These are phyloP conservation scores for Mrakia hoshinonis DNA, from an alignment of 768 basidiomycete species.

Conservation along the genomic window DNA sequence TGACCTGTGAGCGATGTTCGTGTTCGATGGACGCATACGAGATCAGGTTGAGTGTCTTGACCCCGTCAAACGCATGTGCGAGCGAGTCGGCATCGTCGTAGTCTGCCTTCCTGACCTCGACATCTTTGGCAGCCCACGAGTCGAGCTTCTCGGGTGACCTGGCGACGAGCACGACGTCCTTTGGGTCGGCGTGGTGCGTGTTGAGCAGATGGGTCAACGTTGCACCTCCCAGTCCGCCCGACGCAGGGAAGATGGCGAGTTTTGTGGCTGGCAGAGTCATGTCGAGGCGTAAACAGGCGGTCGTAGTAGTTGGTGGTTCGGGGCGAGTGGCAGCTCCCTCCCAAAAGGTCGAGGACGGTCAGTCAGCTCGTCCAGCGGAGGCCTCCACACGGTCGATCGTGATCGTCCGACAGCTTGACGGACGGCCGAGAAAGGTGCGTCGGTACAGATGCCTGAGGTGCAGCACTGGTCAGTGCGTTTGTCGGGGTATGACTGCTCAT, in stretches of 20 bases:
- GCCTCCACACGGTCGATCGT: too few relatives aligned
- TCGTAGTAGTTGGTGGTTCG: too few relatives aligned
- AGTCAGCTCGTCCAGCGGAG: too few relatives aligned
- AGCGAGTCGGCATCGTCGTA: slow-evolving; percentile 21
- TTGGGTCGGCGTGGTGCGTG: neutral
- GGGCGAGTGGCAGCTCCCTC: too few relatives aligned
- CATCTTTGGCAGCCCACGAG: neutral
- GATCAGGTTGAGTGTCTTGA: slow-evolving; percentile 27
- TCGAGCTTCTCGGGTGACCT: neutral
- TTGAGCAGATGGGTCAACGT: slow-evolving; percentile 19
- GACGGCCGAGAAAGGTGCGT: too few relatives aligned
- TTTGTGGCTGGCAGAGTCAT: neutral
- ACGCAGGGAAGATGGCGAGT: slow-evolving; percentile 31
- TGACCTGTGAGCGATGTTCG: slow-evolving; percentile 27
- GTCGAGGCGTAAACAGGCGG: neutral
- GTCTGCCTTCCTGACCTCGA: slow-evolving; percentile 15
- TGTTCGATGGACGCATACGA: slow-evolving; percentile 24
- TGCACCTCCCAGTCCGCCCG: slow-evolving; percentile 28
- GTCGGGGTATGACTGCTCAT: too few relatives aligned
- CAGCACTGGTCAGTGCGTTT: too few relatives aligned
- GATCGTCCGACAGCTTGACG: too few relatives aligned
- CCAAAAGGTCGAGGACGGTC: too few relatives aligned
- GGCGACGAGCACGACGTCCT: slow-evolving; percentile 6
- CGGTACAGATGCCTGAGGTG: too few relatives aligned
- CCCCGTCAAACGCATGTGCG: slow-evolving; percentile 21